Percentiles rank a stretch among this genome's conserved stretches.
phyloP scores from a whole-genome alignment of 768 basidiomycete genomes.

The Steccherinum ochraceum region DNA sequence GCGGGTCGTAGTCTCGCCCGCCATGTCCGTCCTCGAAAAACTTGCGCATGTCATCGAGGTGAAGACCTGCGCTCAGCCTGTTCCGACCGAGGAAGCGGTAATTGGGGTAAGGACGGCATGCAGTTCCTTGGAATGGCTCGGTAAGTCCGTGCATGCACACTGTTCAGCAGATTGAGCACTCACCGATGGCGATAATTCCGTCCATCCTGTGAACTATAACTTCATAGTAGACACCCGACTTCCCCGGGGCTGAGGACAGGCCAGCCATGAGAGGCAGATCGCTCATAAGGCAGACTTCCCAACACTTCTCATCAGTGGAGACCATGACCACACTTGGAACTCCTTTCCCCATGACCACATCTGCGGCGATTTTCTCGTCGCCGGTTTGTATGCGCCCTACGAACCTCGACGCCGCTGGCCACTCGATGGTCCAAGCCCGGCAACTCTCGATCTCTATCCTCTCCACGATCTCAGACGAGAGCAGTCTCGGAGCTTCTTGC shows the following conservation, averaged over 20 bases:
- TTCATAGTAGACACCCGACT: conserved; percentile 60
- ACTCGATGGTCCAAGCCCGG: conserved; percentile 48
- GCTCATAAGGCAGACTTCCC: conserved; percentile 50
- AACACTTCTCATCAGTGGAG: conserved; percentile 34
- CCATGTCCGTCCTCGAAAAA: conserved; percentile 67
- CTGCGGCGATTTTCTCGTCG: conserved; percentile 19
- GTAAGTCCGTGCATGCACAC: background rate
- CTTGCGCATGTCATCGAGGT: conserved; percentile 67
- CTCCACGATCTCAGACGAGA: conserved; percentile 49
- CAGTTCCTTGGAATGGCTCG: conserved; percentile 48
- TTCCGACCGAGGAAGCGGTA: conserved; percentile 73
- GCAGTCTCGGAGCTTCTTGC: conserved; percentile 34
- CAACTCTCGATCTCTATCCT: conserved; percentile 40
- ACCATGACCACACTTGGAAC: conserved; percentile 37
- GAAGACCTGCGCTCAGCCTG: conserved; percentile 54
- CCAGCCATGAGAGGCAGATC: conserved; percentile 55
- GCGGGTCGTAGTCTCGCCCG: conserved; percentile 47
- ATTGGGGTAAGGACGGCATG: conserved; percentile 57
- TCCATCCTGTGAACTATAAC: conserved; percentile 50
- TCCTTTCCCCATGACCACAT: too few relatives aligned
- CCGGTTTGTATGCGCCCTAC: conserved; percentile 33
- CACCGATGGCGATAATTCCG: conserved; percentile 56
- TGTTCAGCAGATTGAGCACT: conserved; percentile 7
- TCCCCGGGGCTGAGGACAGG: conserved; percentile 48
- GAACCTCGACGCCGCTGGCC: conserved; percentile 36